Base-by-base conservation (phyloP, 2,329 filamentous ascomycete genomes). In the Pseudogymnoascus sp. region DNA sequence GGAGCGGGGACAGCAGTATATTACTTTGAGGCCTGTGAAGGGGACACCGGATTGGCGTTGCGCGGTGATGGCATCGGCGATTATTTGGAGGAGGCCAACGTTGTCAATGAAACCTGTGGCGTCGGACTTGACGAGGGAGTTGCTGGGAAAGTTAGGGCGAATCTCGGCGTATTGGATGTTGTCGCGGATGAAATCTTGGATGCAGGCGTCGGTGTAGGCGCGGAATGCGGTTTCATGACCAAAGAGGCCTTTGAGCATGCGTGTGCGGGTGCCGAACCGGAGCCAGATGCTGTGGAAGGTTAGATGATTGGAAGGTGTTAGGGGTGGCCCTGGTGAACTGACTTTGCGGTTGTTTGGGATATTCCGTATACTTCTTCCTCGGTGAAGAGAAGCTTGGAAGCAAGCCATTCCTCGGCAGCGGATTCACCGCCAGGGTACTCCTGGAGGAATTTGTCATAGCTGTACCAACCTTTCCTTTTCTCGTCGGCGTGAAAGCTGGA, bases 131-230 rank as follows among this genome's bases (percentile, higher is more conserved):
- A 81, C 86, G 6, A 90, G 81, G 43, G 81, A 81, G 68, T 89
- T 89, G 77, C 59, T 79, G 79, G 89, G 83, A 46, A 90, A 84
- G 74, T 89, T 90, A 2, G 86, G 87, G 28, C 88, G 80, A 42
- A 90, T 83, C 73, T 90, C 88, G 28, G 86, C 87, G 68, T 89
- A 90, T 74, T 88, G 87, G 66, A 90, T 86, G 46, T 84, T 84
- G 69, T 90, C 86, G 5, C 77, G 69, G 21, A 85, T 80, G 72
- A 90, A 86, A 65, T 85, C 82, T 63, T 85, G 76, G 9, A 89
- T 82, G 18, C 84, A 84, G 2, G 76, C 72, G 8, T 77, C 75
- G 2, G 86, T 88, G 68, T 90, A 90, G 71, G 75, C 77, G 56
- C 77, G 76, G 69, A 86, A 89, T 3, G 86, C 85, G 3, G 77